Percentiles rank a stretch among this genome's conserved stretches.
Conservation (phyloP, 1,284 basidiomycete species). For the Pseudozyma sp. region DNA sequence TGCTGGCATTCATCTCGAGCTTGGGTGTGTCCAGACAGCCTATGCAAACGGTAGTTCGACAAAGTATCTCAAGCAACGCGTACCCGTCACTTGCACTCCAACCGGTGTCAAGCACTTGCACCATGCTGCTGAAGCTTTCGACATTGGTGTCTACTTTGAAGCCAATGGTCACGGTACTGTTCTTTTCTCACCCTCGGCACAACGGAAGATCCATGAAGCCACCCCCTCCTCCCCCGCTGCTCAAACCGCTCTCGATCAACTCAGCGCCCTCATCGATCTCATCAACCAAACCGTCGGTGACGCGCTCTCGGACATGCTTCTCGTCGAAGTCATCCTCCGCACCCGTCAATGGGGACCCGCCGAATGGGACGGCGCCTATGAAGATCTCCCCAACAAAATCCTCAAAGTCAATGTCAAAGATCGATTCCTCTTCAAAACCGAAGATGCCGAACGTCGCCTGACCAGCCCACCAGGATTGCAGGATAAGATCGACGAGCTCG, state of each 20-base stretch:
- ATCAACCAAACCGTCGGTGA: conserved; percentile 99
- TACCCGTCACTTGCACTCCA: conserved; percentile 93
- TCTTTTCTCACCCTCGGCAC: conserved; percentile 78
- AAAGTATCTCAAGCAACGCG: conserved; percentile 75
- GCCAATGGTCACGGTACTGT: conserved; percentile 99
- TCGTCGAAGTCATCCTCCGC: conserved; percentile 91
- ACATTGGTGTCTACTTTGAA: conserved; percentile 98
- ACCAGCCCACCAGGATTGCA: conserved; percentile 85
- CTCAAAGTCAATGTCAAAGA: conserved; percentile 93
- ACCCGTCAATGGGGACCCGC: conserved; percentile 73
- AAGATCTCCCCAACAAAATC: conserved; percentile 94
- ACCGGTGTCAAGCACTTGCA: conserved; percentile 99
- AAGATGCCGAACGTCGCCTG: conserved; percentile 91
- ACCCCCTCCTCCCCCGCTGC: conserved; percentile 82
- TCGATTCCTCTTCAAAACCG: conserved; percentile 86
- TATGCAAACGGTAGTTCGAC: conserved; percentile 99
- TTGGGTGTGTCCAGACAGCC: conserved; percentile 90
- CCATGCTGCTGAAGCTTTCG: conserved; percentile 92
- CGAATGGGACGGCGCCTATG: conserved; percentile 94
- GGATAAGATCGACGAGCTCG: conserved; percentile 85
- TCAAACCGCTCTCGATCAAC: conserved; percentile 74
- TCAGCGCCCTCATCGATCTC: conserved; percentile 77
- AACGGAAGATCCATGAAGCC: conserved; percentile 72
- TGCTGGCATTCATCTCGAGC: conserved; percentile 60
- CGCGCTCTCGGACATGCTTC: conserved; percentile 93